Percentiles rank a stretch among this genome's conserved stretches.
These are phyloP conservation scores for Clonostachys byssicola DNA, from an alignment of 2,329 filamentous ascomycete species.

Conservation along the genomic window DNA sequence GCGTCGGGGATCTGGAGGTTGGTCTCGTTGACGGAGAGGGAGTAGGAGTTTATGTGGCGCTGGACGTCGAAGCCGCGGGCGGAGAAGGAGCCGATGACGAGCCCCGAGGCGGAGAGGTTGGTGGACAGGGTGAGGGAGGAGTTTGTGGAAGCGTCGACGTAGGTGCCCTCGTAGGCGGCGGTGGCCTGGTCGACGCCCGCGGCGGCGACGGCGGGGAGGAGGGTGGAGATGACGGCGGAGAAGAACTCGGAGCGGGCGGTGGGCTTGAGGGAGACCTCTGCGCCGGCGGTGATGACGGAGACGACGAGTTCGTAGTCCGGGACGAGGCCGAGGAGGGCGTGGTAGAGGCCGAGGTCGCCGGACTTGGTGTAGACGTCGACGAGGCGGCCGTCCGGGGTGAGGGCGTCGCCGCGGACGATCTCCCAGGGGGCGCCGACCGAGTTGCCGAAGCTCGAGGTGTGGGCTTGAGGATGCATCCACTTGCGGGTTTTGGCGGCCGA, in stretches of 20 bases:
- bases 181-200: constrained; percentile 29
- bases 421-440: constrained; percentile 41
- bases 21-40: constrained; percentile 7
- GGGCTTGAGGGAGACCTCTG: constrained; percentile 12
- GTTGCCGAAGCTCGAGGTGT: constrained; percentile 23
- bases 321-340: constrained; percentile 30
- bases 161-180: constrained; percentile 26
- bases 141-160: constrained; percentile 27
- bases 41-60: constrained; percentile 21
- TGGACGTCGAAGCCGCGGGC: constrained; percentile 34
- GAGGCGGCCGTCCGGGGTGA: constrained; percentile 27
- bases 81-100: constrained; percentile 29
- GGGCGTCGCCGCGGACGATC: constrained; percentile 27
- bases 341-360: constrained; percentile 36
- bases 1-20: background rate
- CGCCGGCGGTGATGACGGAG: constrained; percentile 28
- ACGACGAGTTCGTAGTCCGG: constrained; percentile 41
- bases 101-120: constrained; percentile 27
- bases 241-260: constrained; percentile 12
- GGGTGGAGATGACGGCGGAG: constrained; percentile 18
- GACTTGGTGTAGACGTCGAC: constrained; percentile 42
- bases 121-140: constrained; percentile 30
- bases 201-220: constrained; percentile 36
- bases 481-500: constrained; percentile 27
- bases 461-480: constrained; percentile 35